Evolutionary conservation across 345 rosid genomes (phyloP).

Genomic region (Camelina sativa): DNA sequence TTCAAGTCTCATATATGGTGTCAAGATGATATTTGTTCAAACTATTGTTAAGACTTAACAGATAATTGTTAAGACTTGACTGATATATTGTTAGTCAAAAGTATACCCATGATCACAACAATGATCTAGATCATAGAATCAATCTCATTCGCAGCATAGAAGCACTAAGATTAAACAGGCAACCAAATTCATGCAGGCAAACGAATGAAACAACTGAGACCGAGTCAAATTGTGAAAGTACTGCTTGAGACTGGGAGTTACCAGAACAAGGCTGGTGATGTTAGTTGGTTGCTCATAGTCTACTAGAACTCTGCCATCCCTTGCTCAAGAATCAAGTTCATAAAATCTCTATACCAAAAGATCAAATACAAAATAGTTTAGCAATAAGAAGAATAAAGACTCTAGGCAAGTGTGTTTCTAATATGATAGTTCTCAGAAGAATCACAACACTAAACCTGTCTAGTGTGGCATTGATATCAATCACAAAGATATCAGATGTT

Average conservation of each 20-base stretch:
- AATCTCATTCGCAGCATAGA: too few species aligned
- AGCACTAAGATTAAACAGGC: too few species aligned
- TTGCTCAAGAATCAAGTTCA: constrained; percentile 85
- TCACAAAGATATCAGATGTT: constrained; percentile 71
- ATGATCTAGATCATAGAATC: too few species aligned
- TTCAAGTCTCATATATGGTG: too few species aligned
- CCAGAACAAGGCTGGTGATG: constrained; percentile 91
- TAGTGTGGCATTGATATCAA: constrained; percentile 83
- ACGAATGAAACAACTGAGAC: too few species aligned
- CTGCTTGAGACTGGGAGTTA: constrained; percentile 41
- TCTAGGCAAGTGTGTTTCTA: constrained; percentile 13
- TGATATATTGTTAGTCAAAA: too few species aligned
- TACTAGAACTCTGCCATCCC: constrained; percentile 97
- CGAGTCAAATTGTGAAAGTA: not conserved
- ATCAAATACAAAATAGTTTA: not conserved
- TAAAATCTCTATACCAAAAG: constrained; percentile 58
- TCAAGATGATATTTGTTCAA: too few species aligned
- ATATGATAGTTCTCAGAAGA: constrained; percentile 17
- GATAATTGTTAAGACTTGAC: too few species aligned
- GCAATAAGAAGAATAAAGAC: constrained; percentile 17
- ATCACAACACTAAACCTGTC: constrained; percentile 55
- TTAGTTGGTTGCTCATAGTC: constrained; percentile 88
- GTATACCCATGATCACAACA: too few species aligned
- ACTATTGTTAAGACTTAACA: too few species aligned
- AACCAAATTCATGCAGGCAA: too few species aligned